A percentile compares a stretch with the other conserved stretches of the same genome.
phyloP scores from a whole-genome alignment of 1,139 yeast genomes.

The Candida buenavistaensis region DNA sequence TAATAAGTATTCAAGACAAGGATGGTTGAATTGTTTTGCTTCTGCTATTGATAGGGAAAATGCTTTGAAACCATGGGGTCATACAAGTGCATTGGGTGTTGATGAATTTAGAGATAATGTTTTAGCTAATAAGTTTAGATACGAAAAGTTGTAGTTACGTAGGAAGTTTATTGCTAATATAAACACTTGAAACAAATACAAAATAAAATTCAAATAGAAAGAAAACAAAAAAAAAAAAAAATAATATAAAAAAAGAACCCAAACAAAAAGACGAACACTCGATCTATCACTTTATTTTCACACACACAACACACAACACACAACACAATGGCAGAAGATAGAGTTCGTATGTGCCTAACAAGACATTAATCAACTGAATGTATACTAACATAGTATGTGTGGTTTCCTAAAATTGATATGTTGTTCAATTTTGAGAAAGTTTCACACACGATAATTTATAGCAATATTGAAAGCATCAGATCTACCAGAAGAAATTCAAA shows the following conservation, averaged over 20 bases:
- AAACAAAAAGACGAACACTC: neutral
- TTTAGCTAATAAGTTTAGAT: conserved; percentile 26
- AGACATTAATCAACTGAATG: too few relatives aligned
- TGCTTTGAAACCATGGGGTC: conserved; percentile 35
- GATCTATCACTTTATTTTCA: neutral
- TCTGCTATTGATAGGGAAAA: conserved; percentile 36
- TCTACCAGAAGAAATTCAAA: conserved; percentile 57
- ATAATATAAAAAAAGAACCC: conserved; percentile 1
- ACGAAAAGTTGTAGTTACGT: conserved; percentile 19
- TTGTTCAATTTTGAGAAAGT: too few relatives aligned
- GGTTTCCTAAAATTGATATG: too few relatives aligned
- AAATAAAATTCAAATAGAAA: neutral
- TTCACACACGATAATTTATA: conserved; percentile 13
- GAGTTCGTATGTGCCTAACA: conserved; percentile 6
- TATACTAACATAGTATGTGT: conserved; percentile 3
- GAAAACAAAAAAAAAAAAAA: conserved; percentile 1
- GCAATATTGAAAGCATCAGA: conserved; percentile 51
- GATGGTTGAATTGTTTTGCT: conserved; percentile 38
- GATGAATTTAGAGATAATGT: conserved; percentile 30
- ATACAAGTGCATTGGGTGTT: conserved; percentile 36
- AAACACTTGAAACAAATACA: neutral
- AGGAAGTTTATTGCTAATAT: neutral
- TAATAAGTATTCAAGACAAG: conserved; percentile 27
- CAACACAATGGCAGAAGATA: conserved; percentile 3
- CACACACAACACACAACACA: neutral